These are phyloP conservation scores for Pelargonium fulgidum DNA, from an alignment of 441 rosid genomes.

Conservation along the genomic window DNA sequence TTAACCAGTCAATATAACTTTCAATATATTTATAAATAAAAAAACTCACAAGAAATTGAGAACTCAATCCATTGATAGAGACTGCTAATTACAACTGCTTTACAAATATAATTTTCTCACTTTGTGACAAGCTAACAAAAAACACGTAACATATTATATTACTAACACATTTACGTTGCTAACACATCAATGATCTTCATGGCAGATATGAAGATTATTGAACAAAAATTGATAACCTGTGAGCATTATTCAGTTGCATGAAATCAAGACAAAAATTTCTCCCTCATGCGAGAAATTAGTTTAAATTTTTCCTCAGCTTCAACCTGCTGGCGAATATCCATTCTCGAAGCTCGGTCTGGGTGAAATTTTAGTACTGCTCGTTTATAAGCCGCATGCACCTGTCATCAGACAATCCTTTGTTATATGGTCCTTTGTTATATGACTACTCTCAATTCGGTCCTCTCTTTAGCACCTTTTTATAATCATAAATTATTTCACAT, in stretches of 20 bases:
- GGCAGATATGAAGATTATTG: not conserved
- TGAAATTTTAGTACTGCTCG: slow-evolving; percentile 66
- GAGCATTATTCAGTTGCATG: slow-evolving; percentile 14
- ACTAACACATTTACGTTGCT: not conserved
- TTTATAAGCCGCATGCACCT: slow-evolving; percentile 77
- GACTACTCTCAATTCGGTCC: not conserved
- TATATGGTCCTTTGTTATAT: not conserved
- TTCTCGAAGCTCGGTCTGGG: slow-evolving; percentile 75
- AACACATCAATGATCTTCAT: not conserved
- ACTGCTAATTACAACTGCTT: not conserved
- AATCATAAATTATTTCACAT: too few relatives aligned
- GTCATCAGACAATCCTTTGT: slow-evolving; percentile 8
- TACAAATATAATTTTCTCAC: not conserved
- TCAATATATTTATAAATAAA: not conserved
- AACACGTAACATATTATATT: not conserved
- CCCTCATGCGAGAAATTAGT: slow-evolving; percentile 76
- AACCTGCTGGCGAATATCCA: slow-evolving; percentile 57
- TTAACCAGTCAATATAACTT: not conserved
- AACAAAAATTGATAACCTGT: not conserved
- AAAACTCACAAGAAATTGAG: not conserved
- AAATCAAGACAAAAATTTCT: slow-evolving; percentile 35
- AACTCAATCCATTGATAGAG: slow-evolving; percentile 2
- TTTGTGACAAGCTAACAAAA: not conserved
- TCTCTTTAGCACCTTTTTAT: too few relatives aligned
- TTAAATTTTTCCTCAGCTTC: slow-evolving; percentile 90